These are phyloP conservation scores for Benincasa hispida DNA, from an alignment of 306 rosid species.

Conservation along the genomic window DNA sequence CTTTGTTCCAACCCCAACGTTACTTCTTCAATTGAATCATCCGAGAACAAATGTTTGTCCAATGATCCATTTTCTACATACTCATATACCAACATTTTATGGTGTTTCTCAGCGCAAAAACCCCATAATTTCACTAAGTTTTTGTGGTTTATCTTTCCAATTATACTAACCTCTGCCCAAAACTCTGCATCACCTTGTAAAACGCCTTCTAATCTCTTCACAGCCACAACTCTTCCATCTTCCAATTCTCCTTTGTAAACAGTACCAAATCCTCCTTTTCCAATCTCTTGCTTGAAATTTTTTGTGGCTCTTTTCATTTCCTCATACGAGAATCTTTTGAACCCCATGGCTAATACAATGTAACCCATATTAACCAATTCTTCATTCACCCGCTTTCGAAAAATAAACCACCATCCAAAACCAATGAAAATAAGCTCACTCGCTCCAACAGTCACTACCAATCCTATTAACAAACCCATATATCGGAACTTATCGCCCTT, in stretches of 20 bases:
- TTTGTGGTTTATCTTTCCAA: constrained; percentile 28
- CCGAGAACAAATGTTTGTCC: constrained; percentile 19
- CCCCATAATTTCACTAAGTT: constrained; percentile 35
- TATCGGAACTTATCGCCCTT: constrained; percentile 2
- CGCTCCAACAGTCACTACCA: constrained; percentile 13
- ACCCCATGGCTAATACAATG: constrained; percentile 17
- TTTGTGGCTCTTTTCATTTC: constrained; percentile 21
- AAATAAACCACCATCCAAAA: constrained; percentile 20
- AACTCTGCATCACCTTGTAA: constrained; percentile 29
- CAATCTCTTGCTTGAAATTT: constrained; percentile 23
- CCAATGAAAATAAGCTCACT: constrained; percentile 16
- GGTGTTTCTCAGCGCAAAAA: constrained; percentile 20
- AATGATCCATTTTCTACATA: constrained; percentile 21
- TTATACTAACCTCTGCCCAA: constrained; percentile 34
- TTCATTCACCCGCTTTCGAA: constrained; percentile 11
- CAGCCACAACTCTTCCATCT: constrained; percentile 23
- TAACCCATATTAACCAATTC: constrained; percentile 23
- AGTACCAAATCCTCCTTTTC: constrained; percentile 22
- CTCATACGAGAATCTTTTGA: constrained; percentile 14
- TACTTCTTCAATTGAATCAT: background rate
- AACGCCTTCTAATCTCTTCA: constrained; percentile 33
- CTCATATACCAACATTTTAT: constrained; percentile 31
- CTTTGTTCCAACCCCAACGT: constrained; percentile 17
- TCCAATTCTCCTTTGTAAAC: constrained; percentile 24
- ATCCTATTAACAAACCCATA: constrained; percentile 10